Conservation (phyloP, 176 grass and related monocot species). For the Bolboschoenus planiculmis region DNA sequence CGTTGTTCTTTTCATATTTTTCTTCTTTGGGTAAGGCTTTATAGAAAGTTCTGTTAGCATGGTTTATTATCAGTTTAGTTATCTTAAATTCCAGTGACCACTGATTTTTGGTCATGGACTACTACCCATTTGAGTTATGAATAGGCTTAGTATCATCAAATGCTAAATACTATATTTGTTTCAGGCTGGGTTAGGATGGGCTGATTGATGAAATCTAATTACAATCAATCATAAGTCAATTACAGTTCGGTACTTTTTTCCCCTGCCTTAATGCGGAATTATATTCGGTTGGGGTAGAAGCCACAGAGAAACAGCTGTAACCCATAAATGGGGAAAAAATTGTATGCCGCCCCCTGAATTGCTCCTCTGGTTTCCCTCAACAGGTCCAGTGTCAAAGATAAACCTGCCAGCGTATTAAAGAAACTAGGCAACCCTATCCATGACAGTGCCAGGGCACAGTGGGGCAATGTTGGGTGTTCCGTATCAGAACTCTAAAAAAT, state of each 20-base stretch:
- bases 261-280: background rate
- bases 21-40: background rate
- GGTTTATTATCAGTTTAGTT: background rate
- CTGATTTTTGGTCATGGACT: background rate
- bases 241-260: background rate
- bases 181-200: background rate
- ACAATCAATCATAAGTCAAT: background rate
- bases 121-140: background rate
- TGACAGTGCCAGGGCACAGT: background rate
- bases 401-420: background rate
- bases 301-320: background rate
- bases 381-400: background rate
- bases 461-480: background rate
- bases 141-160: background rate
- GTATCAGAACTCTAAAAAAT: background rate
- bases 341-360: background rate
- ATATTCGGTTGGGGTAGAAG: background rate
- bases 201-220: background rate
- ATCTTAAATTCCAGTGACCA: background rate
- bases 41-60: background rate
- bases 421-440: background rate
- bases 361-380: background rate
- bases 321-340: background rate
- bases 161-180: background rate
- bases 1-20: background rate